A percentile compares a stretch with the other conserved stretches of the same genome.
phyloP scores from a whole-genome alignment of 106 monocot species.

The Allium fistulosum region DNA sequence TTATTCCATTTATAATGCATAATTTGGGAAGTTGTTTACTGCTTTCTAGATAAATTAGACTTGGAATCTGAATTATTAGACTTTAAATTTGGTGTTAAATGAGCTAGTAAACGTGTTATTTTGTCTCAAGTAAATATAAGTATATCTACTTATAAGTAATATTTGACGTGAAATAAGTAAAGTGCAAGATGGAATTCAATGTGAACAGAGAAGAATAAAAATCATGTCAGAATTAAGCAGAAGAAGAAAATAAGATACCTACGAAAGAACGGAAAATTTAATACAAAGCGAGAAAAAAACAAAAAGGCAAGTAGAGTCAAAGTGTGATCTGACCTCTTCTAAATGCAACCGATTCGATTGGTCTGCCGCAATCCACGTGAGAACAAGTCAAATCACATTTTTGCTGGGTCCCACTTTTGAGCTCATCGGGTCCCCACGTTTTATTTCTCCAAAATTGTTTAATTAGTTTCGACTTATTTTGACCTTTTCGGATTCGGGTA shows the following conservation, averaged over 20 bases:
- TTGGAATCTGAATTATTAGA: no score
- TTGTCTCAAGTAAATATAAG: no score
- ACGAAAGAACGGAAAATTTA: not conserved
- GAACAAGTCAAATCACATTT: constrained; percentile 1
- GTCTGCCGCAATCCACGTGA: constrained; percentile 2
- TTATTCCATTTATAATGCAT: no score
- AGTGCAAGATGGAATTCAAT: no score
- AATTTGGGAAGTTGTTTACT: no score
- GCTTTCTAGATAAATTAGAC: no score
- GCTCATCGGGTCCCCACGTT: not conserved
- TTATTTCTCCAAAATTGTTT: not conserved
- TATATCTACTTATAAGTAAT: no score
- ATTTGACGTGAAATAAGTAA: no score
- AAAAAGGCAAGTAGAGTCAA: not conserved
- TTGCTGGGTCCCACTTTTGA: not conserved
- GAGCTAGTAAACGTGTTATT: no score
- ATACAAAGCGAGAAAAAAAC: not conserved
- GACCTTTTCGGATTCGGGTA: not conserved
- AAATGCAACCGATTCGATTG: not conserved
- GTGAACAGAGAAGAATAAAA: no score
- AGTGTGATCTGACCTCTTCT: constrained; percentile 2
- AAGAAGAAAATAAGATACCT: not conserved
- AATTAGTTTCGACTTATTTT: not conserved
- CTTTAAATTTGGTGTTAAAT: no score
- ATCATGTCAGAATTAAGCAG: no score